Base-by-base conservation (phyloP, 371 early-diverging fungal species). In the Capillidium rhysosporum region DNA sequence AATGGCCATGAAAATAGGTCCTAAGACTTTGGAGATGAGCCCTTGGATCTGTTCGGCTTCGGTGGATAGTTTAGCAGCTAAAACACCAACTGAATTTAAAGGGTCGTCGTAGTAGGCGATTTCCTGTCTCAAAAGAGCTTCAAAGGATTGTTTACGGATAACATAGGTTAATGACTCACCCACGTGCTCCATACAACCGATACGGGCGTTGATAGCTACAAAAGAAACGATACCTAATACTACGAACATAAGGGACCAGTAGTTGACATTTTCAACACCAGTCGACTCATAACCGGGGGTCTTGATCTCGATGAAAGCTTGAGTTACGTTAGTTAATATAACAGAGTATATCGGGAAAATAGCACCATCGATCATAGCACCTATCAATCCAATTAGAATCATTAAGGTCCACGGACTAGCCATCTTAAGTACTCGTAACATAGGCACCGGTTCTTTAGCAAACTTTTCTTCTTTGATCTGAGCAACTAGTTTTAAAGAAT, bases 21-120 rank as follows among this genome's bases (percentile, higher is more conserved):
- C 61, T 2, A 58, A 26, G 16, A 53, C 53, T 10, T 21, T 25
- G 18, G 57, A 57, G 4, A 44, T 73, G 40, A 79, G 64, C 52
- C 77, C 71, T 38, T 69, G 67, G 14, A 75, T 68, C 52, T 68
- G 66, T 48, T 68, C 64, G n/a, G 89, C 83, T 60, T 89, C 90
- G 46, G 79, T 72, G 12, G 89, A 78, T 34, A 94, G 74, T n/a
- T 79, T 72, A 18, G 89, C 67, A 2, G 84, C 82, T 34, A 92
- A 65, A 3, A 77, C 81, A 54, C 95, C 93, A 16, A 81, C 77
- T 30, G 71, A 76, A 64, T 92, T 73, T 31, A 70, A 66, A 31
- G 80, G 79, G 20, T 78, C 70, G 62, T 94, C 95, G 66, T 83
- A 92, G 60, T 70, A 94, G 3, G 70, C 81, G 56, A 89, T 79